phyloP scores from a whole-genome alignment of 2,329 filamentous ascomycete species.

The Fusarium scirpi region DNA sequence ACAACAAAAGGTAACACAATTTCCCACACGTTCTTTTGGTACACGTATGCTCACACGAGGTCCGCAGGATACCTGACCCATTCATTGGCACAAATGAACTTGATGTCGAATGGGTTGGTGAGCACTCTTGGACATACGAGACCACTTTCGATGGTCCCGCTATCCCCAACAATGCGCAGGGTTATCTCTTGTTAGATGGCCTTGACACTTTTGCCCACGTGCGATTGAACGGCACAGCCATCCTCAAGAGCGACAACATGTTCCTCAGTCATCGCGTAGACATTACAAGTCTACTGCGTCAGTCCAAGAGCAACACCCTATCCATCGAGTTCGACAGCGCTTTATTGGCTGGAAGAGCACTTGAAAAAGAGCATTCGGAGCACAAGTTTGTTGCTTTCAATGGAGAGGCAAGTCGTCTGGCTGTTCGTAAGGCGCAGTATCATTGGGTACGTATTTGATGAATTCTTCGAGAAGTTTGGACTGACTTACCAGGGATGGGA shows the following conservation, averaged over 20 bases:
- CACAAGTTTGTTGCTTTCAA: constrained; percentile 13
- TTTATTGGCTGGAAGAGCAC: background rate
- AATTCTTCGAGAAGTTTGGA: fast-evolving
- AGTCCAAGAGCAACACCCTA: background rate
- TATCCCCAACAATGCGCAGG: background rate
- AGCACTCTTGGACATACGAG: constrained; percentile 10
- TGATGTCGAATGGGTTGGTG: constrained; percentile 4
- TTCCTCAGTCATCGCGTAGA: constrained; percentile 8
- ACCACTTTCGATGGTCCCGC: background rate
- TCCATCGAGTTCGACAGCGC: constrained; percentile 13
- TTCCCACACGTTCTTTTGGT: background rate
- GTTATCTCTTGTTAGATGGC: constrained; percentile 2
- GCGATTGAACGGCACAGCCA: background rate
- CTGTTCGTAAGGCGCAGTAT: constrained; percentile 73
- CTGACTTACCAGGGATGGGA: constrained; percentile 66
- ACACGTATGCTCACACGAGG: background rate
- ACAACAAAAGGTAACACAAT: background rate
- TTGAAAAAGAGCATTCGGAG: constrained; percentile 4
- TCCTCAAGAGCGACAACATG: constrained; percentile 13
- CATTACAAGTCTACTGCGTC: background rate
- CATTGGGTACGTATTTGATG: constrained; percentile 60
- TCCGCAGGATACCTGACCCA: constrained; percentile 1
- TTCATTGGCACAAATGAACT: constrained; percentile 7
- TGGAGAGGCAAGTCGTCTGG: constrained; percentile 51
- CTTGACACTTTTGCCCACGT: constrained; percentile 10